Conservation (phyloP, 768 basidiomycete genomes). For the Fistulinella prunicolor region DNA sequence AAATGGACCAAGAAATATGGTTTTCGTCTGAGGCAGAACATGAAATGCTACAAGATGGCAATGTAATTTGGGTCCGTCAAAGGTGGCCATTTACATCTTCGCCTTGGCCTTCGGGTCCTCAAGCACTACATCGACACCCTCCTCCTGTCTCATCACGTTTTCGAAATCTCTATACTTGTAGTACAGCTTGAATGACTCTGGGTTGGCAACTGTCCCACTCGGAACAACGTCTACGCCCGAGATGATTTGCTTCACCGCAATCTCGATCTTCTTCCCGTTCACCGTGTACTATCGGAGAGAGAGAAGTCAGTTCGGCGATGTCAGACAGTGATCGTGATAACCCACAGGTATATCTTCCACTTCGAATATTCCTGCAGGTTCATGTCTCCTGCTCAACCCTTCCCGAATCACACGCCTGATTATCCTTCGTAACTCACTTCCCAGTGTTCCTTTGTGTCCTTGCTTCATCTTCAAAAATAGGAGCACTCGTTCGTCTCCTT, state of each 20-base stretch:
- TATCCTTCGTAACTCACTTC: conserved; percentile 52
- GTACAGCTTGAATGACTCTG: conserved; percentile 60
- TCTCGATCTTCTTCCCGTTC: conserved; percentile 78
- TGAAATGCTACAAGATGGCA: too few species aligned
- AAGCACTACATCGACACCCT: conserved; percentile 2
- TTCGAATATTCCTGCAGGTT: conserved; percentile 66
- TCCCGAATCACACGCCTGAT: conserved; percentile 55
- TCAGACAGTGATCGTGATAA: conserved; percentile 11
- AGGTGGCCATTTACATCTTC: conserved; percentile 11
- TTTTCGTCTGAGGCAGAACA: too few species aligned
- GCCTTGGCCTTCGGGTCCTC: conserved; percentile 1
- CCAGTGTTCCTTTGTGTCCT: conserved; percentile 49
- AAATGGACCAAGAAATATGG: too few species aligned
- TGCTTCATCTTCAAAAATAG: conserved; percentile 67
- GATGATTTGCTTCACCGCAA: conserved; percentile 74
- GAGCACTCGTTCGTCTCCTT: conserved; percentile 71
- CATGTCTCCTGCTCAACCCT: conserved; percentile 68
- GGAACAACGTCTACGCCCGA: conserved; percentile 63
- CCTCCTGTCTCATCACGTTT: conserved; percentile 18
- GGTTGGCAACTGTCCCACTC: conserved; percentile 75
- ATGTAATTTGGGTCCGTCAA: too few species aligned
- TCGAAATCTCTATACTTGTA: conserved; percentile 61
- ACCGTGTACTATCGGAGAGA: conserved; percentile 56
- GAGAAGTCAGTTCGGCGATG: neutral
- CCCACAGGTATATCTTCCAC: conserved; percentile 67